These are phyloP conservation scores for Phaeoacremonium minimum DNA, from an alignment of 2,329 filamentous ascomycete species.

Conservation along the genomic window DNA sequence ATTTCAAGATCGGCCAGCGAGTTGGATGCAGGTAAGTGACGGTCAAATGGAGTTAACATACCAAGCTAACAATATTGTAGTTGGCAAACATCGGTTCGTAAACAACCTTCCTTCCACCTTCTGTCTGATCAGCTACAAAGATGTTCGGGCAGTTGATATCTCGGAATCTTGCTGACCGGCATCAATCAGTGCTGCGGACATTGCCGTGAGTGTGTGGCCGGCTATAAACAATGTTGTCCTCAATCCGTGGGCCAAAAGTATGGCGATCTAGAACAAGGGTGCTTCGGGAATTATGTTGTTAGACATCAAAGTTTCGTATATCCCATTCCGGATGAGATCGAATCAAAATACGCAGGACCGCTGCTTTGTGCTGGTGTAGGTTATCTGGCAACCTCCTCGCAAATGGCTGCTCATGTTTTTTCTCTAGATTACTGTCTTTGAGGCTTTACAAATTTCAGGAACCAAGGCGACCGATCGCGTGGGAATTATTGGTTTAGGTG, in stretches of 20 bases:
- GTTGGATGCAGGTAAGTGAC: conserved; percentile 26
- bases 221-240: conserved; percentile 18
- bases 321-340: conserved; percentile 30
- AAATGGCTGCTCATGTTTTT: background rate
- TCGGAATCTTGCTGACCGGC: conserved; percentile 1
- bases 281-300: conserved; percentile 25
- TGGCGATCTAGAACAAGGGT: conserved; percentile 27
- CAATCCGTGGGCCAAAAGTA: conserved; percentile 26
- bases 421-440: conserved; percentile 26
- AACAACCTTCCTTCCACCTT: background rate
- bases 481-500: conserved; percentile 50
- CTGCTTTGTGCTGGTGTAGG: conserved; percentile 39
- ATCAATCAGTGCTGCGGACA: conserved; percentile 20
- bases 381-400: background rate
- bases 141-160: background rate
- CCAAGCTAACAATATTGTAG: background rate
- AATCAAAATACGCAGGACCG: conserved; percentile 33
- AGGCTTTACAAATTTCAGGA: conserved; percentile 17
- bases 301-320: conserved; percentile 30
- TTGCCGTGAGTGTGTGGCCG: conserved; percentile 15
- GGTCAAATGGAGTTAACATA: background rate
- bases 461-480: conserved; percentile 21
- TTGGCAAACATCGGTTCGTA: background rate
- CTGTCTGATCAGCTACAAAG: background rate
- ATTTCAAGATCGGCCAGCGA: conserved; percentile 23